phyloP scores from a whole-genome alignment of 306 rosid species.

The Hippophae rhamnoides region DNA sequence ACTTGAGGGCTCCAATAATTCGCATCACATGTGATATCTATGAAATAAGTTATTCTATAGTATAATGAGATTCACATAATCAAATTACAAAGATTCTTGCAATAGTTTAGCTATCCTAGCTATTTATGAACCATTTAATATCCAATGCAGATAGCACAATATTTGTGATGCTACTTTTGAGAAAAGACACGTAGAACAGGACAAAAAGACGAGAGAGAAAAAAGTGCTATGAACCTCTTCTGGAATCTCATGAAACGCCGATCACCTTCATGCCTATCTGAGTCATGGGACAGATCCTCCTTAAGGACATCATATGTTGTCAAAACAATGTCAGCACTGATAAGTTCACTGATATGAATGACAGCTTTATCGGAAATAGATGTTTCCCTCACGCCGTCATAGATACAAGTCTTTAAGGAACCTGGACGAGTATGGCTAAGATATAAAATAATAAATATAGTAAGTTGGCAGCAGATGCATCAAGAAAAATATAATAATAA shows the following conservation, averaged over 20 bases:
- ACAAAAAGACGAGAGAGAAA: neutral
- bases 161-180: neutral
- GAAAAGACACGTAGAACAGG: neutral
- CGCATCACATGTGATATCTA: too few species aligned
- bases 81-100: neutral
- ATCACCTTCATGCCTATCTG: constrained; percentile 90
- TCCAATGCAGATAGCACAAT: neutral
- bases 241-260: constrained; percentile 80
- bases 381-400: constrained; percentile 71
- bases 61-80: too few species aligned
- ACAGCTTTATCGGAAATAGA: constrained; percentile 46
- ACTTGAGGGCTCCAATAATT: too few species aligned
- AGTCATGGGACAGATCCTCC: constrained; percentile 87
- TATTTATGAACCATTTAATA: neutral
- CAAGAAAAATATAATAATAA: neutral
- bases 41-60: too few species aligned
- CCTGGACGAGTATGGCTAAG: constrained; percentile 74
- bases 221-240: constrained; percentile 53
- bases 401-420: constrained; percentile 65
- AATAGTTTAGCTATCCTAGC: neutral
- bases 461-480: constrained; percentile 24
- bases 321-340: constrained; percentile 68
- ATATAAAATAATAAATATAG: constrained; percentile 24
- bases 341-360: constrained; percentile 54
- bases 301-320: constrained; percentile 91